Conservation (phyloP, 371 early-diverging fungal genomes). For the Apophysomyces trapeziformis region DNA sequence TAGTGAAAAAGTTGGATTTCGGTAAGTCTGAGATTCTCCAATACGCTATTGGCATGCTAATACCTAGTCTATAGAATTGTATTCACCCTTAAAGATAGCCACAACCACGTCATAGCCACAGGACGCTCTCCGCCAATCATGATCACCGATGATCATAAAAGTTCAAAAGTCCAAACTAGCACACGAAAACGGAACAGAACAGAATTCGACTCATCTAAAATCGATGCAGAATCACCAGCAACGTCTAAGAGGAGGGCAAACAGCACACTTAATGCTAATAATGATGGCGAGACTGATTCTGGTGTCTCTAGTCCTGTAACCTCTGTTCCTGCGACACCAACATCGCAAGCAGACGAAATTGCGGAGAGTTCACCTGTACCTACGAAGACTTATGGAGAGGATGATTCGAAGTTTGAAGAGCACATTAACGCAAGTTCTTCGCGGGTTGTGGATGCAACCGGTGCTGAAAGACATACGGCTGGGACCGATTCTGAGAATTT, state of each 20-base stretch:
- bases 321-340: slow-evolving; percentile 54
- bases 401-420: slow-evolving; percentile 2
- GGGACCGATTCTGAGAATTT: not conserved
- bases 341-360: slow-evolving; percentile 41
- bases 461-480: not conserved
- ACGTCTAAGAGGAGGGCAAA: slow-evolving; percentile 21
- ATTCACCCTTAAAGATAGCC: slow-evolving; percentile 65
- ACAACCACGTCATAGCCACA: slow-evolving; percentile 65
- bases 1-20: slow-evolving; percentile 88
- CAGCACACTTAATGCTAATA: not conserved
- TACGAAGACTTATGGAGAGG: slow-evolving; percentile 2
- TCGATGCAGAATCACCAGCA: slow-evolving; percentile 22
- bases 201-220: slow-evolving; percentile 36
- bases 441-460: not conserved
- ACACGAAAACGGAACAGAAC: slow-evolving; percentile 40
- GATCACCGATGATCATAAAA: slow-evolving; percentile 92
- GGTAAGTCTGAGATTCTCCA: slow-evolving; percentile 25
- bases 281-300: slow-evolving; percentile 45
- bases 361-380: slow-evolving; percentile 16
- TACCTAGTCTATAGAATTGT: slow-evolving; percentile 50
- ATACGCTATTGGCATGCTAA: not conserved
- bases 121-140: slow-evolving; percentile 83
- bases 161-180: slow-evolving; percentile 58
- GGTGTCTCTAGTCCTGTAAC: slow-evolving; percentile 50
- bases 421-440: not conserved